Conservation (phyloP, 2,329 filamentous ascomycete species). For the Colletotrichum sp. region DNA sequence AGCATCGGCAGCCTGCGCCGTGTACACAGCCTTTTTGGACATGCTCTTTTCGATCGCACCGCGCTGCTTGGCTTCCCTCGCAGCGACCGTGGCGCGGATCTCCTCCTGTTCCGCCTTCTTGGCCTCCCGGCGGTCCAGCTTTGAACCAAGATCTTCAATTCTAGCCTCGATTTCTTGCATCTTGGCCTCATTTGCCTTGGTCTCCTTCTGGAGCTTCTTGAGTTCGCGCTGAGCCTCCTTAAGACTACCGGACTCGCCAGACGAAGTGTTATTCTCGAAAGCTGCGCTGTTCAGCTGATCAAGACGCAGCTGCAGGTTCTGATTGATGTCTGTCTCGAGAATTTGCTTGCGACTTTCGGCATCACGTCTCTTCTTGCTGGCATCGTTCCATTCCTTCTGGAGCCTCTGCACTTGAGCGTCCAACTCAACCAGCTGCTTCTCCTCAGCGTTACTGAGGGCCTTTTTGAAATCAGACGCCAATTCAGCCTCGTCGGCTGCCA, state of each 20-base stretch:
- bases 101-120: conserved; percentile 70
- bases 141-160: conserved; percentile 59
- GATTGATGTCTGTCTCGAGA: conserved; percentile 85
- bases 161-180: conserved; percentile 77
- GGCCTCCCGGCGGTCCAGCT: conserved; percentile 61
- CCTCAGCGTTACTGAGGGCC: conserved; percentile 81
- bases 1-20: conserved; percentile 78
- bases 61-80: conserved; percentile 82
- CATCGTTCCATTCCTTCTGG: conserved; percentile 76
- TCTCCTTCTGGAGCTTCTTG: conserved; percentile 73
- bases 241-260: conserved; percentile 62
- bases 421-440: conserved; percentile 76
- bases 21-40: conserved; percentile 83
- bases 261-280: conserved; percentile 63
- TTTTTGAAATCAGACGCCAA: conserved; percentile 91
- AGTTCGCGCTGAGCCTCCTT: conserved; percentile 83
- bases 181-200: conserved; percentile 71
- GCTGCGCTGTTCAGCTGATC: conserved; percentile 84
- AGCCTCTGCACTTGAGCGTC: conserved; percentile 74
- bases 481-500: conserved; percentile 80
- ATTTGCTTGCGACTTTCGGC: conserved; percentile 82
- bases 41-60: conserved; percentile 92
- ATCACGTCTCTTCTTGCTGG: conserved; percentile 75
- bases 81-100: conserved; percentile 76
- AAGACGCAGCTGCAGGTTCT: conserved; percentile 85